phyloP scores from a whole-genome alignment of 2,329 filamentous ascomycete genomes.

The Helicocarpus griseus region DNA sequence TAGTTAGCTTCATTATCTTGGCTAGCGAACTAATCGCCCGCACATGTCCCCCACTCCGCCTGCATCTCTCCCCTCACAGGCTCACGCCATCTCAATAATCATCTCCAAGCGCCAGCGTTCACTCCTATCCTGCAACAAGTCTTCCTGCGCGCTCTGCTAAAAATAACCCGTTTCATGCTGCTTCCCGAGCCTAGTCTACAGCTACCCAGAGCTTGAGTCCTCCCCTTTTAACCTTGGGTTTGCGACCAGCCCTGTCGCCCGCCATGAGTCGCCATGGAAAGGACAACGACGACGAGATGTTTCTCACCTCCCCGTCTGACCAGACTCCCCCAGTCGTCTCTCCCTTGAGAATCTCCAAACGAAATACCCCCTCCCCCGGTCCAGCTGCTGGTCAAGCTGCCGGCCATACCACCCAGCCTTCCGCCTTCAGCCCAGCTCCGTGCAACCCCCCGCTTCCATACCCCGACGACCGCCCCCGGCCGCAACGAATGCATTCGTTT shows the following conservation, averaged over 20 bases:
- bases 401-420: constrained; percentile 39
- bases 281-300: constrained; percentile 71
- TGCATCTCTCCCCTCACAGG: background rate
- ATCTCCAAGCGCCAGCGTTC: background rate
- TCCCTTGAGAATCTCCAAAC: constrained; percentile 77
- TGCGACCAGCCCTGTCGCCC: constrained; percentile 6
- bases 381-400: constrained; percentile 25
- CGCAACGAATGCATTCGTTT: constrained; percentile 26
- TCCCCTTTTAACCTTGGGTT: constrained; percentile 1
- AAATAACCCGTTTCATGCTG: background rate
- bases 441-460: constrained; percentile 59
- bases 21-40: background rate
- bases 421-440: constrained; percentile 49
- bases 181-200: background rate
- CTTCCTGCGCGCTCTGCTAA: background rate
- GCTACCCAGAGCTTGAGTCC: background rate
- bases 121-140: background rate
- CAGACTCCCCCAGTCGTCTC: constrained; percentile 68
- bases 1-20: too few species aligned
- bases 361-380: constrained; percentile 53
- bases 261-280: constrained; percentile 42
- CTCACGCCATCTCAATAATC: background rate
- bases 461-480: constrained; percentile 52
- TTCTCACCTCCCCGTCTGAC: constrained; percentile 48
- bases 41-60: background rate